phyloP scores from a whole-genome alignment of 2,329 filamentous ascomycete species.

The Fusarium marasasianum region DNA sequence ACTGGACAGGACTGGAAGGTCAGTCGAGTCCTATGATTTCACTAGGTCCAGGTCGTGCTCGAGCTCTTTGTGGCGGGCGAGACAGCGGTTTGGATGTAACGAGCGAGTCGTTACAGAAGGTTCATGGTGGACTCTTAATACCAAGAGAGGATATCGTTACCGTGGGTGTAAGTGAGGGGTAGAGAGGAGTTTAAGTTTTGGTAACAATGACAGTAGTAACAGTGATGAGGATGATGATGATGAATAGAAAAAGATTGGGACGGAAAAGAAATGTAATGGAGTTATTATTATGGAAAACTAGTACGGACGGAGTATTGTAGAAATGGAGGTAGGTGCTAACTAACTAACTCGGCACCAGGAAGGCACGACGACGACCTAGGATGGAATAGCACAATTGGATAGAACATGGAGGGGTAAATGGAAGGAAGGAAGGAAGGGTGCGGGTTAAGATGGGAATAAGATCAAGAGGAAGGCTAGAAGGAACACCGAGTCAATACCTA shows the following conservation, averaged over 20 bases:
- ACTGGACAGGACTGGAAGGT: neutral
- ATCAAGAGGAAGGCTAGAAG: neutral
- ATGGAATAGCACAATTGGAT: neutral
- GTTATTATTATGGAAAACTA: conserved; percentile 14
- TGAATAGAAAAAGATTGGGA: conserved; percentile 12
- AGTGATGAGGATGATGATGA: conserved; percentile 17
- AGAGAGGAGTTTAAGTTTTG: neutral
- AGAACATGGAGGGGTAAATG: conserved; percentile 26
- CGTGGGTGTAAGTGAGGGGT: neutral
- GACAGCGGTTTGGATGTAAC: conserved; percentile 33
- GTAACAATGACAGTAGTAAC: neutral
- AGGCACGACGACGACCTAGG: neutral
- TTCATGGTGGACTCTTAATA: conserved; percentile 32
- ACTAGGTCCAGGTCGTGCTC: conserved; percentile 32
- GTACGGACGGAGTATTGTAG: neutral
- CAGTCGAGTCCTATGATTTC: conserved; percentile 15
- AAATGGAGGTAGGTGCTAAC: conserved; percentile 28
- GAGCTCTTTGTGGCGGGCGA: conserved; percentile 29
- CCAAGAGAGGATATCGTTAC: conserved; percentile 14
- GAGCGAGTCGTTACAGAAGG: conserved; percentile 33
- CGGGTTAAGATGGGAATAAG: neutral
- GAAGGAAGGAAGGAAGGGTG: conserved; percentile 1
- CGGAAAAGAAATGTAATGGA: conserved; percentile 17
- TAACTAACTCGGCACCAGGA: conserved; percentile 5
- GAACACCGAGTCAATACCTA: neutral